A percentile compares a stretch with the other conserved stretches of the same genome.
These are phyloP conservation scores for Acer negundo DNA, from an alignment of 345 rosid genomes.

Conservation along the genomic window DNA sequence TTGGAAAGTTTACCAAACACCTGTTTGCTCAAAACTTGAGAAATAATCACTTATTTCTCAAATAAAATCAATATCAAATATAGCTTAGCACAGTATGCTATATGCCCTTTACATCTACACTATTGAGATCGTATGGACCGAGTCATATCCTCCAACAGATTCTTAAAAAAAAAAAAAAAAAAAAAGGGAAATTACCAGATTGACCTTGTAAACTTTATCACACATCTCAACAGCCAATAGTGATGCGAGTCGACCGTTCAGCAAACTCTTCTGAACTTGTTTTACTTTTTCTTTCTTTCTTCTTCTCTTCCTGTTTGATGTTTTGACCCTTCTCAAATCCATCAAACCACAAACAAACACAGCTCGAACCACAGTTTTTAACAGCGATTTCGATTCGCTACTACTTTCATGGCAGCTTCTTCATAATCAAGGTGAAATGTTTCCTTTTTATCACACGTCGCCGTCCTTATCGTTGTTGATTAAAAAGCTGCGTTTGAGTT, in stretches of 20 bases:
- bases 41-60: no score
- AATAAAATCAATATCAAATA: no score
- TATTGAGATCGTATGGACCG: no score
- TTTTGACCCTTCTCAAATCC: background rate
- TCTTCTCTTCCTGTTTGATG: background rate
- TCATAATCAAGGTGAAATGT: slow-evolving; percentile 6
- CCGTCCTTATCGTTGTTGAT: background rate
- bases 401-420: background rate
- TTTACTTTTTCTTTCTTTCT: background rate
- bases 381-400: background rate
- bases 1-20: no score
- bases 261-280: background rate
- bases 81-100: no score
- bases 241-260: slow-evolving; percentile 13
- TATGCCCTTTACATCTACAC: no score
- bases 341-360: background rate
- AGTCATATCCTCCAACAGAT: no score
- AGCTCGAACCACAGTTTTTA: background rate
- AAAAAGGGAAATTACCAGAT: background rate
- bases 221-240: background rate
- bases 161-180: background rate
- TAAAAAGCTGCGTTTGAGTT: background rate
- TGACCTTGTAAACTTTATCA: background rate
- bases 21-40: no score
- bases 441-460: background rate